phyloP scores from a whole-genome alignment of 2,329 filamentous ascomycete genomes.

The Verticillium klebahnii region DNA sequence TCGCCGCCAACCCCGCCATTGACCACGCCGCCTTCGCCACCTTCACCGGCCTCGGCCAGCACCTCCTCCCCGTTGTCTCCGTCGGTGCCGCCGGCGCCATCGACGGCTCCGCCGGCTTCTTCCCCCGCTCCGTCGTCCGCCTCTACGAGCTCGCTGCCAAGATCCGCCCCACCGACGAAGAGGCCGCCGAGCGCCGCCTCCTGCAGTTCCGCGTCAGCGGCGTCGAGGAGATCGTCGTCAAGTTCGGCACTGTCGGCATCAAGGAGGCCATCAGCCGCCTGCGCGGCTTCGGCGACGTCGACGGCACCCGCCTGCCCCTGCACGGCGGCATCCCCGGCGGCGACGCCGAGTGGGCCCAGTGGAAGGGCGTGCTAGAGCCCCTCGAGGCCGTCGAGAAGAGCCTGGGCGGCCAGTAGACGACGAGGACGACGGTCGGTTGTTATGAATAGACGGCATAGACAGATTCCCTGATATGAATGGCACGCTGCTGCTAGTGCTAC shows the following conservation, averaged over 20 bases:
- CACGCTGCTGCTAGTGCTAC: not conserved
- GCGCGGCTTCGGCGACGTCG: conserved; percentile 53
- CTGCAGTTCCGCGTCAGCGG: conserved; percentile 58
- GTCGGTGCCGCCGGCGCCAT: conserved; percentile 58
- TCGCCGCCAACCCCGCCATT: conserved; percentile 54
- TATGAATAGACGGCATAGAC: not conserved
- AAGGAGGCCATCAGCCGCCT: conserved; percentile 58
- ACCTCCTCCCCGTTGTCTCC: conserved; percentile 55
- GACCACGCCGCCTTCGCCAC: conserved; percentile 54
- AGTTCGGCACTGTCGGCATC: conserved; percentile 58
- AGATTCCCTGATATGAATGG: not conserved
- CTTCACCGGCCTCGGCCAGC: conserved; percentile 62
- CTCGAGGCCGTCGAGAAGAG: conserved; percentile 37
- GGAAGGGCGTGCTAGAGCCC: conserved; percentile 38
- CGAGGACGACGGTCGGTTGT: not conserved
- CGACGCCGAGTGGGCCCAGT: conserved; percentile 51
- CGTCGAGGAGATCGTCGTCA: conserved; percentile 58
- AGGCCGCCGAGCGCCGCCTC: conserved; percentile 43
- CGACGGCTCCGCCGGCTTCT: conserved; percentile 58
- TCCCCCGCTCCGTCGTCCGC: conserved; percentile 55
- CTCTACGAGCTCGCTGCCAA: conserved; percentile 44
- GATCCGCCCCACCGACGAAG: conserved; percentile 27
- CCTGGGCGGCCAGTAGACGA: conserved; percentile 6
- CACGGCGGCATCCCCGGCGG: conserved; percentile 53
- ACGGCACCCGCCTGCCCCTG: conserved; percentile 56